Conservation (phyloP, 164 flowering plant genomes). For the Umbilicus rupestris region DNA sequence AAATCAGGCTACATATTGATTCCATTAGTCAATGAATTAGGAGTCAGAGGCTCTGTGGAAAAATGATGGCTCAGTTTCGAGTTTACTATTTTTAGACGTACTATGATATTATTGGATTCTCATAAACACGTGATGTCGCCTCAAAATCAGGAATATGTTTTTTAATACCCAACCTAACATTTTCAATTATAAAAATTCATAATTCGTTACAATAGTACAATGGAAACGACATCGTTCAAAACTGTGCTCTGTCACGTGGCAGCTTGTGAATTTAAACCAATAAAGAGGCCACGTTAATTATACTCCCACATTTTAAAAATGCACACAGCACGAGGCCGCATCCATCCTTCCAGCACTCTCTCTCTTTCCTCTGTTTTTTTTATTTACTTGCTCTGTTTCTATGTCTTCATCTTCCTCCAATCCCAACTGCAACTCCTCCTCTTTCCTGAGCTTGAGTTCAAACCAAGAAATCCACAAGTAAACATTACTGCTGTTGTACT, state of each 20-base stretch:
- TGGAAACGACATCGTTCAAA: too few relatives aligned
- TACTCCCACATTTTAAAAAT: background rate
- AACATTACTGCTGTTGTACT: too few relatives aligned
- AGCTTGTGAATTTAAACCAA: background rate
- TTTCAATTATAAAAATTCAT: background rate
- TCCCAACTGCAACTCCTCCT: too few relatives aligned
- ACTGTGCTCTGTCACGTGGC: too few relatives aligned
- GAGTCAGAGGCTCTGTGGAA: conserved; percentile 3
- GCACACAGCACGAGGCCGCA: conserved; percentile 8
- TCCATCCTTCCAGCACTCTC: conserved; percentile 4
- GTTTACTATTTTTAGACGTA: background rate
- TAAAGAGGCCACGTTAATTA: background rate
- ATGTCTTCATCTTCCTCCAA: background rate
- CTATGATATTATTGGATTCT: conserved; percentile 4
- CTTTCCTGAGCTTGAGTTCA: conserved; percentile 20
- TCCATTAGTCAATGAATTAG: background rate
- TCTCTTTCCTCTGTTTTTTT: background rate
- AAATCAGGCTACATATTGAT: background rate
- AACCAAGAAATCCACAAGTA: conserved; percentile 11
- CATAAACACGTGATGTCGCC: conserved; percentile 8
- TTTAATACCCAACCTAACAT: background rate
- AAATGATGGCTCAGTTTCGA: conserved; percentile 1
- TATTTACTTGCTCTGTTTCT: background rate
- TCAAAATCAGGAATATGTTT: conserved; percentile 5
- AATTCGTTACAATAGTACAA: too few relatives aligned